Base-by-base conservation (phyloP, 768 basidiomycete species). In the Sporobolomyces phaffii region DNA sequence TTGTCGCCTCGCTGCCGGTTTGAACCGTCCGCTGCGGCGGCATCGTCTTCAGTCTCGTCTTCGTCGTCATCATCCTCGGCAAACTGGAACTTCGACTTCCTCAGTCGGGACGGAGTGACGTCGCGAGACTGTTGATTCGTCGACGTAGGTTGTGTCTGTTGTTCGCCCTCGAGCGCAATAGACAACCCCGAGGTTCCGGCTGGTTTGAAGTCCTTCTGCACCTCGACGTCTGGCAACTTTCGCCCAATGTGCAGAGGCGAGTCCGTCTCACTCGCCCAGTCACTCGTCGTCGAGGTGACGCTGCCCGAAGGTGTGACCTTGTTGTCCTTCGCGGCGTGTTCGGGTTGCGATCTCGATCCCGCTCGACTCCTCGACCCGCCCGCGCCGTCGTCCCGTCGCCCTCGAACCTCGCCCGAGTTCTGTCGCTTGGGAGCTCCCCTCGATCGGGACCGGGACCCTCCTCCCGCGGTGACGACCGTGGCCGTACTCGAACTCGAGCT, bases 201-300 rank as follows among this genome's bases (percentile, higher is more conserved):
- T 4, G 54, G 48, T 41, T 41, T 60, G n/a, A 45, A 24, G 33
- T 58, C 33, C 24, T 36, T 54, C 18, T 54, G 53, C 11, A 54
- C n/a, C 45, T 40, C 47, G 22, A 52, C 56, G 11, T 69, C 60
- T 2, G 69, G 69, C 5, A 70, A 44, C 29, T 62, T 60, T 41
- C 34, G 33, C n/a, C 62, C 65, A 24, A 57, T 66, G 7, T 49
- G 18, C 1, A 49, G 44, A 1, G 70, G 70, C 44, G 70, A 71
- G 48, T 71, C 70, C 26, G 70, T 67, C 53, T 62, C 59, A 48
- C 59, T 61, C 65, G 66, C 59, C 70, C 70, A 71, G 10, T 64
- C 70, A 40, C 51, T 62, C 24, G 59, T 38, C 24, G 49, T 33
- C n/a, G 60, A 47, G 2, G 48, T 54, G 45, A 58, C 60, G 61